Conservation (phyloP, 2,329 filamentous ascomycete genomes). For the Annulohypoxylon truncatum region DNA sequence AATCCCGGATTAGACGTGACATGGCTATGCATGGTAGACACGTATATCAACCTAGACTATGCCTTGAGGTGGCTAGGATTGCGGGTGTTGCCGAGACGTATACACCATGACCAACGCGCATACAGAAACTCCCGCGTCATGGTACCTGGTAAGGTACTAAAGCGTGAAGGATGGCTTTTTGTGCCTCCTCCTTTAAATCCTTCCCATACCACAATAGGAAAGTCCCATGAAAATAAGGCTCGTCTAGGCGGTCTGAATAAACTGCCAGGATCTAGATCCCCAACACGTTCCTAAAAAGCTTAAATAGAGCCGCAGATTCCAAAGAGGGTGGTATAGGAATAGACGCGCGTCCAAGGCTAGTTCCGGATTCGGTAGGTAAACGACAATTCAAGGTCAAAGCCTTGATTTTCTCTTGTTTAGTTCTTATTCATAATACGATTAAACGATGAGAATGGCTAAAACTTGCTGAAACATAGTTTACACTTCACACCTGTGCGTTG, state of each 20-base stretch:
- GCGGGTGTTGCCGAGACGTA: background rate
- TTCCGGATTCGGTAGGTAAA: background rate
- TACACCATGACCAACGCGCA: background rate
- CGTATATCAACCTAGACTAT: background rate
- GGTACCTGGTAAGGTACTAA: background rate
- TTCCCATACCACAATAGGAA: background rate
- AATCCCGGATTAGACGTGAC: background rate
- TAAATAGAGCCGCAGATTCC: constrained; percentile 2
- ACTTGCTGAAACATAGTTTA: no score
- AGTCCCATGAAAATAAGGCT: background rate
- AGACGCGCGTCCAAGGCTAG: background rate
- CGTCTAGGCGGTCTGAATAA: background rate
- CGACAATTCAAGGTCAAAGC: background rate
- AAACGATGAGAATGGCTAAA: no score
- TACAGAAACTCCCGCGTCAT: background rate
- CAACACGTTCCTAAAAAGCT: background rate
- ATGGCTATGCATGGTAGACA: background rate
- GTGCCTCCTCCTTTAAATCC: background rate
- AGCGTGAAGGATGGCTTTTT: background rate
- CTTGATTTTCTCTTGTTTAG: background rate
- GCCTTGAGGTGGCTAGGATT: background rate
- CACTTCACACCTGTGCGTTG: background rate
- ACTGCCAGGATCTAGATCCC: background rate
- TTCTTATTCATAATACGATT: background rate
- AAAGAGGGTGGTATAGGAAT: background rate